A percentile compares a stretch with the other conserved stretches of the same genome.
phyloP scores from a whole-genome alignment of 805 yeast genomes.

The Teunomyces funiuensis region DNA sequence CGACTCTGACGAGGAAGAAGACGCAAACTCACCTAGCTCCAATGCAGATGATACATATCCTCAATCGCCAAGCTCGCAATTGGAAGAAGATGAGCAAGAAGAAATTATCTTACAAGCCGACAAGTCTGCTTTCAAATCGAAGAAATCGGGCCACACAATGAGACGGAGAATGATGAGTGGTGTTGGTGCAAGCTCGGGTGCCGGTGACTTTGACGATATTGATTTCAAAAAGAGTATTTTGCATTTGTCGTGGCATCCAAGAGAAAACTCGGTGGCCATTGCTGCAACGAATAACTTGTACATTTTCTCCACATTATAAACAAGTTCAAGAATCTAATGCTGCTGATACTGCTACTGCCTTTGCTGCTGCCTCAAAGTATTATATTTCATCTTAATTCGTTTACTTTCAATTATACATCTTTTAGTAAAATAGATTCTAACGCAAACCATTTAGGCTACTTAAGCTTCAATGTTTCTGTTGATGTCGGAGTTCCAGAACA shows the following conservation, averaged over 20 bases:
- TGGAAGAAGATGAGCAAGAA: conserved; percentile 40
- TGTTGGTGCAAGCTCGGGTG: conserved; percentile 47
- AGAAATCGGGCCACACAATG: conserved; percentile 51
- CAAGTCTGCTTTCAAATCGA: conserved; percentile 89
- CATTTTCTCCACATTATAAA: conserved; percentile 70
- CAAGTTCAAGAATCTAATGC: too few species aligned
- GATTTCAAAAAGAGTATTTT: conserved; percentile 93
- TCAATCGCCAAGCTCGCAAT: conserved; percentile 32
- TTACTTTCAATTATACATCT: conserved; percentile 3
- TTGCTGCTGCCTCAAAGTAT: not conserved
- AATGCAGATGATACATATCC: conserved; percentile 22
- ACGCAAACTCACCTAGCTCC: conserved; percentile 42
- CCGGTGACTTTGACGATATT: conserved; percentile 72
- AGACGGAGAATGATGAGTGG: conserved; percentile 53
- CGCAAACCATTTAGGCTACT: not conserved
- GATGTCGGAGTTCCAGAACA: conserved; percentile 92
- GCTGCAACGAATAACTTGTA: conserved; percentile 96
- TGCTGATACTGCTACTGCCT: not conserved
- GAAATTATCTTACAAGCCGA: conserved; percentile 93
- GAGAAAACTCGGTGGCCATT: conserved; percentile 92
- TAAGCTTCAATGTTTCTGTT: conserved; percentile 74
- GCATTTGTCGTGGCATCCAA: conserved; percentile 98
- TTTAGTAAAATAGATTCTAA: not conserved
- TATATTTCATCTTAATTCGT: conserved; percentile 3
- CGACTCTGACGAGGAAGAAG: conserved; percentile 30